Evolutionary conservation across 768 basidiomycete species (phyloP), one percentile per base, ranked within the genome.

Genomic region (Termitomyces sp.): DNA sequence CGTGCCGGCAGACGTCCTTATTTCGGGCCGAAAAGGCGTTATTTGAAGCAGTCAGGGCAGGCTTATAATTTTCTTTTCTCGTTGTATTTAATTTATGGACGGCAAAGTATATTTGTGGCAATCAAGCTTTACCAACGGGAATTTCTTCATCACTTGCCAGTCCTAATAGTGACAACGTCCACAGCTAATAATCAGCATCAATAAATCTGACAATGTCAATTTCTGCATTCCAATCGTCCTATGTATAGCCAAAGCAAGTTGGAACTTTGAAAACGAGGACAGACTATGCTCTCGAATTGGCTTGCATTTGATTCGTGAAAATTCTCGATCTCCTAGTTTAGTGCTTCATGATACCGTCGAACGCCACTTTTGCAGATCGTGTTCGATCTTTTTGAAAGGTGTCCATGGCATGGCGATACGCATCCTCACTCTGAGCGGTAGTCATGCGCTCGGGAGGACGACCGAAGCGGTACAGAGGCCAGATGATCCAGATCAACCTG

Each of bases 401-500:
- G 33, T 71, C 70, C 60, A 74, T 71, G 22, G 74, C 68, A 48
- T 66, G 62, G 49, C 70, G 64, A 59, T 68, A 69, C 7, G 65
- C 61, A 56, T 67, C 63, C 22, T 63, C 64, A 40, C 55, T 56
- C 48, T 54, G 41, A 38, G 32, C n/a, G 60, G 59, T 50, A 54
- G 46, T 26, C 11, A 45, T 24, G 22, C 47, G 63, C 52, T 55
- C 59, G 46, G 59, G 33, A 45, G 71, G 55, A 28, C 57, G 64
- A 1, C 84, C 83, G 55, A 76, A 70, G 3, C 84, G 78, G 38
- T 74, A 61, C 8, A 73, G 69, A 7, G 84, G 84, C 81, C 83
- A 85, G 28, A 83, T 40, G 33, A 85, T 70, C 56, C 74, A 69
- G 53, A 75, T 63, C 35, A 85, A 69, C 64, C 74, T 81, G 2